Conservation (phyloP, 2,329 filamentous ascomycete species). For the Colletotrichum godetiae region DNA sequence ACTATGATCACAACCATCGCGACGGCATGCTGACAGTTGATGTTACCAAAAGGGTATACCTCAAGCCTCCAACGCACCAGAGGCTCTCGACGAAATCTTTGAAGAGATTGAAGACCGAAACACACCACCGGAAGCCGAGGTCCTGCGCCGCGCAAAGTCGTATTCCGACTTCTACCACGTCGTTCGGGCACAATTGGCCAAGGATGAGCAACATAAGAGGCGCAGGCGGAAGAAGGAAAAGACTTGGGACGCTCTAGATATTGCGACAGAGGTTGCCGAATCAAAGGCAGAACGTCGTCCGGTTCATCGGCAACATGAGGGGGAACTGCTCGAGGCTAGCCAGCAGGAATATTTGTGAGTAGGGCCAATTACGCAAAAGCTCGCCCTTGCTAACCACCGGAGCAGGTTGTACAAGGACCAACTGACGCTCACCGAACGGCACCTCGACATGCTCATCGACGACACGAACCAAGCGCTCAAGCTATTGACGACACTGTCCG, state of each 20-base stretch:
- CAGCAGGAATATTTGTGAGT: constrained; percentile 86
- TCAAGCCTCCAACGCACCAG: constrained; percentile 61
- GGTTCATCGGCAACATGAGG: constrained; percentile 69
- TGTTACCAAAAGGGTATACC: constrained; percentile 62
- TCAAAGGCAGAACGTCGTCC: constrained; percentile 16
- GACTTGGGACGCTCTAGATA: constrained; percentile 62
- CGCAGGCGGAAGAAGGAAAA: constrained; percentile 52
- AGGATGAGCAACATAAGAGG: constrained; percentile 57
- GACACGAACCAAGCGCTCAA: constrained; percentile 82
- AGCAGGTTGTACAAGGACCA: constrained; percentile 81
- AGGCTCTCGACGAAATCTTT: constrained; percentile 67
- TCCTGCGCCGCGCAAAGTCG: constrained; percentile 77
- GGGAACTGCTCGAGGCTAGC: constrained; percentile 81
- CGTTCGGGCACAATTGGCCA: constrained; percentile 66
- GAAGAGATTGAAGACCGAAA: constrained; percentile 67
- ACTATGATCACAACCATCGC: constrained; percentile 33
- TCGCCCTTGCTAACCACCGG: not conserved
- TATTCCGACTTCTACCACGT: constrained; percentile 81
- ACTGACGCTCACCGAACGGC: constrained; percentile 81
- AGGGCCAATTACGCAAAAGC: not conserved
- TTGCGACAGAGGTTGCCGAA: constrained; percentile 43
- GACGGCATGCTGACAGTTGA: constrained; percentile 28
- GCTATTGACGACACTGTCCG: constrained; percentile 81
- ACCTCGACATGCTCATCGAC: constrained; percentile 81
- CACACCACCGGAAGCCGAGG: constrained; percentile 73